Conservation (phyloP, 768 basidiomycete species). For the Chlorophyllum brunneum region DNA sequence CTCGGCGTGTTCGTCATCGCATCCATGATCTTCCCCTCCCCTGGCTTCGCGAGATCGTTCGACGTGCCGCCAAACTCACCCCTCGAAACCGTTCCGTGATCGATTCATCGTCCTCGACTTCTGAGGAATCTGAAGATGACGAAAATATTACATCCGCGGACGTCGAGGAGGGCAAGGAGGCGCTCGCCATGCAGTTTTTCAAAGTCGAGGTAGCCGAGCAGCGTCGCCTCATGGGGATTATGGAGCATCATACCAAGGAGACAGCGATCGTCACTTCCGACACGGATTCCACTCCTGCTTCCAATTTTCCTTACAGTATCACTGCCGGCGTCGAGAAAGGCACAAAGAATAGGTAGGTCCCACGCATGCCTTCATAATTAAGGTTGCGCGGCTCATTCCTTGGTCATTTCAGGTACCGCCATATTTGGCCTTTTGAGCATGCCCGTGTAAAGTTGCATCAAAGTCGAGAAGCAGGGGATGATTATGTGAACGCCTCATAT, state of each 20-base stretch:
- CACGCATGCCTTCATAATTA: background rate
- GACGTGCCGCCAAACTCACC: conserved; percentile 35
- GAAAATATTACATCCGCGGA: conserved; percentile 29
- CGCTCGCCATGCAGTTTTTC: conserved; percentile 91
- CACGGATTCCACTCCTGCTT: conserved; percentile 10
- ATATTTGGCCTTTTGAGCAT: conserved; percentile 98
- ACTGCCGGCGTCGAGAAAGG: conserved; percentile 96
- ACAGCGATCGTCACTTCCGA: conserved; percentile 26
- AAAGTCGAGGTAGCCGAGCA: conserved; percentile 90
- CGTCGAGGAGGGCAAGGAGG: conserved; percentile 68
- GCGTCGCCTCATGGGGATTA: conserved; percentile 79
- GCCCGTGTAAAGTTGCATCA: conserved; percentile 75
- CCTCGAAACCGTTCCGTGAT: conserved; percentile 17
- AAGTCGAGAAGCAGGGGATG: conserved; percentile 42
- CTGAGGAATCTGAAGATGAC: conserved; percentile 28
- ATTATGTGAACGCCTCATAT: conserved; percentile 95
- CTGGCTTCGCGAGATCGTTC: conserved; percentile 75
- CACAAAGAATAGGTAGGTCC: conserved; percentile 76
- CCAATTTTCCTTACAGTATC: conserved; percentile 83
- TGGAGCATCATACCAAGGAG: conserved; percentile 85
- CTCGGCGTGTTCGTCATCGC: conserved; percentile 46
- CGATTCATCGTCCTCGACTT: conserved; percentile 21
- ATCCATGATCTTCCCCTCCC: conserved; percentile 74
- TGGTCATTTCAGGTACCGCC: conserved; percentile 63
- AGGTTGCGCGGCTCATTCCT: background rate